These are phyloP conservation scores for Phalaenopsis equestris DNA, from an alignment of 106 monocot genomes.

Conservation along the genomic window DNA sequence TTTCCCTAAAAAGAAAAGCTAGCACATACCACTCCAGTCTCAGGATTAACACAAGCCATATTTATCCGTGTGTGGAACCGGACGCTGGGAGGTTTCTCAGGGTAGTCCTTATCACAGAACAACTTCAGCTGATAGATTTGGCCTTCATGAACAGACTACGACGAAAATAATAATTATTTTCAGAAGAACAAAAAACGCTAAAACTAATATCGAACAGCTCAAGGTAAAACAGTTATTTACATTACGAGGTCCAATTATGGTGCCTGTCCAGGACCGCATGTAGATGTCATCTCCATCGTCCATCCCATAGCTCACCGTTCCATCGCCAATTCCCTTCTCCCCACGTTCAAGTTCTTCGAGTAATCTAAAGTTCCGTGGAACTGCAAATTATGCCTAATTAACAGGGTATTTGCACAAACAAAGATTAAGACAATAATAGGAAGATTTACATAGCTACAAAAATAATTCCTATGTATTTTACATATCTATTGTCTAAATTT, in stretches of 20 bases:
- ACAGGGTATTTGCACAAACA: no score
- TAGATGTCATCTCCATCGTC: constrained; percentile 24
- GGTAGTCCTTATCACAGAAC: constrained; percentile 19
- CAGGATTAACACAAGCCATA: constrained; percentile 13
- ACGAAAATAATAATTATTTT: neutral
- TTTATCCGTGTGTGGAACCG: constrained; percentile 11
- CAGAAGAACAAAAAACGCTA: neutral
- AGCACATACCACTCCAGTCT: constrained; percentile 26
- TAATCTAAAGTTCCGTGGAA: constrained; percentile 17
- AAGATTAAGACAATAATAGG: no score
- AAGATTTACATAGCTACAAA: no score
- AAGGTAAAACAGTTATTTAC: neutral
- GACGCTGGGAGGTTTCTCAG: constrained; percentile 13
- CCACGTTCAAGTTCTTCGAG: constrained; percentile 17
- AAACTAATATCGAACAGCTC: neutral
- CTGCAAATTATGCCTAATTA: neutral
- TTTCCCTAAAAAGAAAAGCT: no score
- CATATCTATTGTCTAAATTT: no score
- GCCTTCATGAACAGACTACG: constrained; percentile 9
- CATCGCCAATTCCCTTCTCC: constrained; percentile 19
- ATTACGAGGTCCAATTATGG: constrained; percentile 53
- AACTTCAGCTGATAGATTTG: constrained; percentile 18
- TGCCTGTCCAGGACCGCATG: constrained; percentile 30
- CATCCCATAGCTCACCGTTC: constrained; percentile 16
- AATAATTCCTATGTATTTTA: no score